Evolutionary conservation across 306 rosid genomes (phyloP).

Genomic region (Rubus parviflorus): DNA sequence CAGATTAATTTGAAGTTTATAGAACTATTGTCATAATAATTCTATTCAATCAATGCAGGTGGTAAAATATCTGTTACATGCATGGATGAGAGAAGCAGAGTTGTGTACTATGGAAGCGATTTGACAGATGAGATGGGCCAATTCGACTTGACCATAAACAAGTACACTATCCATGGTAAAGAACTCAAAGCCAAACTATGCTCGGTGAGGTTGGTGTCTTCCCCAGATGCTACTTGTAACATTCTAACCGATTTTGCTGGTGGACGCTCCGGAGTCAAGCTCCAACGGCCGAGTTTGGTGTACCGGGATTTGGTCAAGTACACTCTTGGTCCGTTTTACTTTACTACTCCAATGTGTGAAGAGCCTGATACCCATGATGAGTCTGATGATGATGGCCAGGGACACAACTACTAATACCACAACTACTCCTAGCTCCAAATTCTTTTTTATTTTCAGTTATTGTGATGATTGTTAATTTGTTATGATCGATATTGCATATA

Average conservation of each 20-base stretch:
- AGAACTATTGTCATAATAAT: neutral
- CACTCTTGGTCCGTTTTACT: slow-evolving; percentile 52
- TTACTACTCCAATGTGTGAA: slow-evolving; percentile 70
- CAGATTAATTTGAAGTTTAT: neutral
- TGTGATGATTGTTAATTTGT: too few relatives aligned
- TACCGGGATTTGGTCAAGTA: slow-evolving; percentile 51
- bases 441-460: too few relatives aligned
- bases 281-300: slow-evolving; percentile 39
- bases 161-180: slow-evolving; percentile 36
- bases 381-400: neutral
- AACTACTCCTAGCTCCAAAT: too few relatives aligned
- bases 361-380: slow-evolving; percentile 37
- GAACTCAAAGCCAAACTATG: slow-evolving; percentile 48
- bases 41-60: slow-evolving; percentile 30
- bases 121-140: slow-evolving; percentile 64
- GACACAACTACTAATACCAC: neutral
- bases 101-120: slow-evolving; percentile 63
- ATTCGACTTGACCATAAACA: slow-evolving; percentile 43
- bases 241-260: slow-evolving; percentile 60
- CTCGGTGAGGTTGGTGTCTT: slow-evolving; percentile 64
- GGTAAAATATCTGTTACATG: slow-evolving; percentile 67
- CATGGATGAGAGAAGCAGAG: slow-evolving; percentile 61
- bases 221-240: slow-evolving; percentile 71
- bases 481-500: too few relatives aligned
- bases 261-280: slow-evolving; percentile 58